phyloP scores from a whole-genome alignment of 345 rosid genomes.

The Anastatica hierochuntica region DNA sequence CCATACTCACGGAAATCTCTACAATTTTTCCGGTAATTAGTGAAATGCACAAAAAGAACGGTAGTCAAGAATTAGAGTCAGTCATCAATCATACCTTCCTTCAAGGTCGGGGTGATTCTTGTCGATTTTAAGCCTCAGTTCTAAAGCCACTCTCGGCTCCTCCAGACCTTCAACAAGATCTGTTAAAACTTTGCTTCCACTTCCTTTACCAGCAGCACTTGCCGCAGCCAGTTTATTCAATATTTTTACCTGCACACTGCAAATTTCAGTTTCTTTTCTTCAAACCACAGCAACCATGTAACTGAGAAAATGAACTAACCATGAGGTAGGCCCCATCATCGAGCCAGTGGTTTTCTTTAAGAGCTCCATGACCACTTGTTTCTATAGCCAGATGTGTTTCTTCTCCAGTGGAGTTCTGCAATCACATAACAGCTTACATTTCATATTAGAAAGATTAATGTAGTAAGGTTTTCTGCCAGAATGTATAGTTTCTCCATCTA shows the following conservation, averaged over 20 bases:
- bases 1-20: conserved; percentile 90
- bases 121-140: conserved; percentile 75
- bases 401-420: conserved; percentile 73
- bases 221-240: conserved; percentile 92
- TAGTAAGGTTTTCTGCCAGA: not conserved
- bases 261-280: not conserved
- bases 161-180: conserved; percentile 75
- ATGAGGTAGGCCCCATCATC: conserved; percentile 99
- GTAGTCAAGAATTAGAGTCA: not conserved
- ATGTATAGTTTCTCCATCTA: not conserved
- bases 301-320: conserved; percentile 38
- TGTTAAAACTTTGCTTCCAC: conserved; percentile 81
- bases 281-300: not conserved
- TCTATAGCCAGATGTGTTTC: conserved; percentile 95
- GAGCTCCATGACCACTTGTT: conserved; percentile 98
- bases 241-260: conserved; percentile 62
- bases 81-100: conserved; percentile 57
- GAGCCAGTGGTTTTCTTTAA: conserved; percentile 96
- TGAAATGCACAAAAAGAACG: not conserved
- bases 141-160: conserved; percentile 68
- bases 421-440: conserved; percentile 9
- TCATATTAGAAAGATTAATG: not conserved
- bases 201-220: conserved; percentile 53
- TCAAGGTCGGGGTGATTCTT: conserved; percentile 79
- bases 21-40: conserved; percentile 6